These are phyloP conservation scores for Purpureocillium takamizusanense DNA, from an alignment of 2,329 filamentous ascomycete species.

Conservation along the genomic window DNA sequence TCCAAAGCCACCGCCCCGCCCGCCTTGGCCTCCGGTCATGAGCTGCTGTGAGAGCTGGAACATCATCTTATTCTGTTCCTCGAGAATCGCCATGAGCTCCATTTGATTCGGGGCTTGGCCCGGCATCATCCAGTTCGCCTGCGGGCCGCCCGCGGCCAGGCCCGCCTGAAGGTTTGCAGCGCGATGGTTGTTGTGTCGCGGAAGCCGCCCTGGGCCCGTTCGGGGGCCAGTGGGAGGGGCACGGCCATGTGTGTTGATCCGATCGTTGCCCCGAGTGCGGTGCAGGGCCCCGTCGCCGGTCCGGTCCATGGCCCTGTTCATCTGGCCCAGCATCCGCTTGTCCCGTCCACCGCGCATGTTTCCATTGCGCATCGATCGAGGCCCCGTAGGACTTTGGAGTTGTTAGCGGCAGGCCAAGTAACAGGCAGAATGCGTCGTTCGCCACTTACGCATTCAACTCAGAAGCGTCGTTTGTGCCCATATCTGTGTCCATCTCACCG, in stretches of 20 bases:
- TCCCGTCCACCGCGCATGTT: slow-evolving; percentile 53
- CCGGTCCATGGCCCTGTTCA: slow-evolving; percentile 76
- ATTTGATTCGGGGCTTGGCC: slow-evolving; percentile 39
- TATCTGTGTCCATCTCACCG: slow-evolving; percentile 58
- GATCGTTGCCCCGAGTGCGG: slow-evolving; percentile 66
- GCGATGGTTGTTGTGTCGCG: slow-evolving; percentile 42
- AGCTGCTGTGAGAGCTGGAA: slow-evolving; percentile 59
- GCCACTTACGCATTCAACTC: slow-evolving; percentile 51
- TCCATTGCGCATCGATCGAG: slow-evolving; percentile 84
- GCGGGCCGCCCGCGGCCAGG: slow-evolving; percentile 25
- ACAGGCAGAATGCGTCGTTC: no score
- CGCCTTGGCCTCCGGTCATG: slow-evolving; percentile 46
- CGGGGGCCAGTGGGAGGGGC: slow-evolving; percentile 65
- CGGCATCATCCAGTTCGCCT: slow-evolving; percentile 39
- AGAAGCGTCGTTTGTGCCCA: slow-evolving; percentile 48
- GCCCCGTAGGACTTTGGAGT: slow-evolving; percentile 70
- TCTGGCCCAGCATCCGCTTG: slow-evolving; percentile 77
- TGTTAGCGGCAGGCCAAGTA: neutral
- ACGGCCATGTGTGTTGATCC: slow-evolving; percentile 71
- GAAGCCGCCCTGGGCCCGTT: slow-evolving; percentile 39
- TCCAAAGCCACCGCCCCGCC: slow-evolving; percentile 26
- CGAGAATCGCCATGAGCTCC: slow-evolving; percentile 65
- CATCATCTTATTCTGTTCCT: slow-evolving; percentile 85
- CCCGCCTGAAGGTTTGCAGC: slow-evolving; percentile 41
- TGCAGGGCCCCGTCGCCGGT: slow-evolving; percentile 67